Base-by-base conservation (phyloP, 805 yeast species). In the Yarrowia deformans region DNA sequence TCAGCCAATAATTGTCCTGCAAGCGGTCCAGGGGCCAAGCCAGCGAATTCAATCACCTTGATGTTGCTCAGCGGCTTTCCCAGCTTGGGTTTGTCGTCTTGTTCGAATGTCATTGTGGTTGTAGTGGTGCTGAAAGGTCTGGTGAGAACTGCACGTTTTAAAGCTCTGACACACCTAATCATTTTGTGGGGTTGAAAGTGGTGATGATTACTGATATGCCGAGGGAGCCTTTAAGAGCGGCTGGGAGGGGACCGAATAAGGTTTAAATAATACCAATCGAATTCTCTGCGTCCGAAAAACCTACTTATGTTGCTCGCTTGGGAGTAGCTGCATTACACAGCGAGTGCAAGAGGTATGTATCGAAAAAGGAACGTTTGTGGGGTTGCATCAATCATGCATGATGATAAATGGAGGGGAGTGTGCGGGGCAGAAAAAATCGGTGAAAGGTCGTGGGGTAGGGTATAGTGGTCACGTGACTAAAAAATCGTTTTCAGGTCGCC, bases 1-100 rank as follows among this genome's bases (percentile, higher is more conserved):
- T 70, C 72, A 1, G 72, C 70, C 35, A 70, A 16, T 6, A 70
- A 46, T 32, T 70, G 70, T 9, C 72, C 72, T 35, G 71, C 69
- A 40, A 70, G 52, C 6, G 72, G 72, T 5, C 72, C 72, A 37
- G 72, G 72, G 13, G 72, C 72, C 13, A 70, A 67, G 5, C 72
- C 72, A 14, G 72, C 72, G 39, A 70, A 70, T 46, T 70, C 72
- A 60, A 70, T 50, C 48, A 70, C 72, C 37, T 49, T 70, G 40
- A 70, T 69, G 34, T 67, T 67, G 40, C 46, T 68, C n/a, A 70
- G 67, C 4, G 72, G 70, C 50, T 60, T 48, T 18, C 56, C 68
- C 37, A 49, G 46, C 48, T 63, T 63, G 23, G 68, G 68, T 10
- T 37, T 48, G 48, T 63, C 68, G 55, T 63, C 45, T 40, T 63